phyloP scores from a whole-genome alignment of 352 stramenopile species.

The Stramenopiles sp. region DNA sequence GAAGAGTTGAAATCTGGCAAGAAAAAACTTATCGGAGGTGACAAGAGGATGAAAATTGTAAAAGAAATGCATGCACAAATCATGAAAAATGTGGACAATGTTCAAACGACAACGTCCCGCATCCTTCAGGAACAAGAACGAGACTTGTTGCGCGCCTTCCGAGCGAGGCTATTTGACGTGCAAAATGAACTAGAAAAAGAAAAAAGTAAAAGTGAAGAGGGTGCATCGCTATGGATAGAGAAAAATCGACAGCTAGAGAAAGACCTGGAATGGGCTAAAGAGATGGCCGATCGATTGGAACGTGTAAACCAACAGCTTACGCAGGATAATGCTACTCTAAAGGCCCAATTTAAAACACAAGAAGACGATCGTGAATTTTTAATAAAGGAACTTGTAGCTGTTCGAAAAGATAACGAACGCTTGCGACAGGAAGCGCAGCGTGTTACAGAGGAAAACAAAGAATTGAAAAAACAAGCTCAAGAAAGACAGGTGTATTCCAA shows the following conservation, averaged over 20 bases:
- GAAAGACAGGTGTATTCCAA: background rate
- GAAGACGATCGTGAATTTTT: conserved; percentile 79
- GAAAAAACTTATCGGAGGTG: conserved; percentile 12
- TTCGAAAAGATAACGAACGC: conserved; percentile 69
- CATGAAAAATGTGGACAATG: conserved; percentile 58
- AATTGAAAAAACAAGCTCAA: background rate
- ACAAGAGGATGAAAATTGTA: conserved; percentile 50
- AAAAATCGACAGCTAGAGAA: conserved; percentile 63
- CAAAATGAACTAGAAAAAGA: conserved; percentile 71
- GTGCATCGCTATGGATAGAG: conserved; percentile 65
- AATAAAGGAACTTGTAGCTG: conserved; percentile 62
- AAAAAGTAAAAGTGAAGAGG: conserved; percentile 66
- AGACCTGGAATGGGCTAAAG: conserved; percentile 58
- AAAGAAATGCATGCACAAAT: conserved; percentile 57
- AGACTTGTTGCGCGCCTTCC: conserved; percentile 62
- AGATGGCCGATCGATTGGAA: conserved; percentile 63
- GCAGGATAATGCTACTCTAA: conserved; percentile 58
- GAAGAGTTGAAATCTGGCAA: background rate
- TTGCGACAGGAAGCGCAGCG: conserved; percentile 32
- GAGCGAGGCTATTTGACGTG: conserved; percentile 66
- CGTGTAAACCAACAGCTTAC: conserved; percentile 63
- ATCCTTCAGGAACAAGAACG: conserved; percentile 65
- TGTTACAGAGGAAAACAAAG: conserved; percentile 21
- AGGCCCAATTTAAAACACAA: conserved; percentile 67
- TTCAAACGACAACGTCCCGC: conserved; percentile 64